phyloP scores from a whole-genome alignment of 2,329 filamentous ascomycete genomes.

The Cadophora gregata region DNA sequence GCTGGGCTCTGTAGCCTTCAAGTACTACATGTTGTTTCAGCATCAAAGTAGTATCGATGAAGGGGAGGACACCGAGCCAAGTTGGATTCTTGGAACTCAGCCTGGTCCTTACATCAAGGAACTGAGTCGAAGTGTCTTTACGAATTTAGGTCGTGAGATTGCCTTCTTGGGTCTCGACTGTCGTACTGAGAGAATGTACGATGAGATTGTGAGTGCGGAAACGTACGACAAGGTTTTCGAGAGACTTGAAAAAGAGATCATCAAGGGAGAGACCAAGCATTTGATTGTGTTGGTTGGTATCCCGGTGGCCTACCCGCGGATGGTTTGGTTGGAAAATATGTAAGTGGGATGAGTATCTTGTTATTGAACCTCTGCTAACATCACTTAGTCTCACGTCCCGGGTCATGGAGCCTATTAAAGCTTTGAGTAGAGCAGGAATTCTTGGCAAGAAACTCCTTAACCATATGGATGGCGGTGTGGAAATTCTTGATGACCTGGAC shows the following conservation, averaged over 20 bases:
- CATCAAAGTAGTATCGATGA: slow-evolving; percentile 88
- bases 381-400: slow-evolving; percentile 75
- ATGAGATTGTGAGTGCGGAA: slow-evolving; percentile 79
- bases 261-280: slow-evolving; percentile 86
- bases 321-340: slow-evolving; percentile 76
- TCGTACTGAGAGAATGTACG: slow-evolving; percentile 85
- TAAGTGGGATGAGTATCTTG: slow-evolving; percentile 48
- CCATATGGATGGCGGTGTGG: slow-evolving; percentile 88
- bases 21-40: slow-evolving; percentile 99
- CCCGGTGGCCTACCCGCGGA: slow-evolving; percentile 79
- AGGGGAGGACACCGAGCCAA: slow-evolving; percentile 82
- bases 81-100: slow-evolving; percentile 81
- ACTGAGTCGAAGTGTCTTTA: slow-evolving; percentile 82
- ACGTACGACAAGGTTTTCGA: slow-evolving; percentile 90
- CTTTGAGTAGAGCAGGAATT: slow-evolving; percentile 80
- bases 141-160: slow-evolving; percentile 79
- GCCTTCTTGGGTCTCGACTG: slow-evolving; percentile 89
- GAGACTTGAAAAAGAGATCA: slow-evolving; percentile 80
- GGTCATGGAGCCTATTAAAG: slow-evolving; percentile 87
- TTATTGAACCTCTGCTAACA: slow-evolving; percentile 42
- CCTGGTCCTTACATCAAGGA: slow-evolving; percentile 92
- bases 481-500: slow-evolving; percentile 89
- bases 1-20: slow-evolving; percentile 89
- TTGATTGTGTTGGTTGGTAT: slow-evolving; percentile 86
- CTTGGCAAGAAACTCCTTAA: slow-evolving; percentile 80